Percentiles rank a stretch among this genome's conserved stretches.
These are phyloP conservation scores for Alternaria arbusti DNA, from an alignment of 2,329 filamentous ascomycete genomes.

Conservation along the genomic window DNA sequence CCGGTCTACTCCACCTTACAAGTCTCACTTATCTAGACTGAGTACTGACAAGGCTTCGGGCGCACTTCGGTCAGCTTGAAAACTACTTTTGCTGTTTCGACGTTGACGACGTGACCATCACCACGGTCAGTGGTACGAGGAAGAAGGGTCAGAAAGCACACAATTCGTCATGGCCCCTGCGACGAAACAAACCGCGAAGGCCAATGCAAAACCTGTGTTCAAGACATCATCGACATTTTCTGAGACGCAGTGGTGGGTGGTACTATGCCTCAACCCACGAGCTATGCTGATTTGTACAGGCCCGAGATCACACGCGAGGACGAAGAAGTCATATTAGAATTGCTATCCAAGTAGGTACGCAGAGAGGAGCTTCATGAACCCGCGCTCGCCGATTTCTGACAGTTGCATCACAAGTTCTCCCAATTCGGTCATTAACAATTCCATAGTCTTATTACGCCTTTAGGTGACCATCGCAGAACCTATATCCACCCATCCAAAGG, in stretches of 20 bases:
- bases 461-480: slow-evolving; percentile 66
- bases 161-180: slow-evolving; percentile 28
- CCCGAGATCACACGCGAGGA: slow-evolving; percentile 64
- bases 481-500: slow-evolving; percentile 66
- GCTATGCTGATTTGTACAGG: slow-evolving; percentile 53
- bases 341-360: slow-evolving; percentile 67
- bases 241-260: slow-evolving; percentile 62
- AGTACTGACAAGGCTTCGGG: background rate
- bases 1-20: slow-evolving; percentile 12
- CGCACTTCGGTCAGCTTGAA: slow-evolving; percentile 7
- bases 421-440: background rate
- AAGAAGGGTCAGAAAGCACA: background rate
- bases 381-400: background rate
- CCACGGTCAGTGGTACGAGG: background rate
- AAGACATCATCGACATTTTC: slow-evolving; percentile 72
- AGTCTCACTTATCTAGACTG: background rate
- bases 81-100: background rate
- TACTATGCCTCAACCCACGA: background rate
- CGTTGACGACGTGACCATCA: background rate
- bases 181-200: slow-evolving; percentile 16
- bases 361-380: background rate
- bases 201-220: slow-evolving; percentile 60
- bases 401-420: background rate
- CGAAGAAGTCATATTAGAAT: slow-evolving; percentile 69
- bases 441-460: slow-evolving; percentile 65